Evolutionary conservation across 331 rosid genomes (phyloP).

Genomic region (Malus hybrid): DNA sequence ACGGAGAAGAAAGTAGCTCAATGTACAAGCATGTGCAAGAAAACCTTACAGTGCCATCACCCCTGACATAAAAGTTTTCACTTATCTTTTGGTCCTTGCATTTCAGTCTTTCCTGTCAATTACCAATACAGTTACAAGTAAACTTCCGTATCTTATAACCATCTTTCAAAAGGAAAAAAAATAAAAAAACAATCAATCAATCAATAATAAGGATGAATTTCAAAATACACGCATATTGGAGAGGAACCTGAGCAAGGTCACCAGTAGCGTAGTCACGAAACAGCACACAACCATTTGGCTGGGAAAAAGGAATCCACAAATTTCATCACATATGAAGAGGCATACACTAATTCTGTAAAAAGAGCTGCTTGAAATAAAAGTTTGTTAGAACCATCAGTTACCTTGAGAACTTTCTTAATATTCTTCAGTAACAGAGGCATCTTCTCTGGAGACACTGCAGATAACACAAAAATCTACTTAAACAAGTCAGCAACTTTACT

Average conservation of each 20-base stretch:
- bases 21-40: neutral
- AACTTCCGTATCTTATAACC: neutral
- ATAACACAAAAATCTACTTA: slow-evolving; percentile 89
- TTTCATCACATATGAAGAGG: slow-evolving; percentile 6
- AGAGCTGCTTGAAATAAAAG: slow-evolving; percentile 6
- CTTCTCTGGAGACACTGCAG: slow-evolving; percentile 96
- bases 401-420: slow-evolving; percentile 68
- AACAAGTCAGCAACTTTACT: slow-evolving; percentile 61
- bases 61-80: slow-evolving; percentile 87
- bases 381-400: slow-evolving; percentile 11
- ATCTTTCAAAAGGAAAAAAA: neutral
- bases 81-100: slow-evolving; percentile 82
- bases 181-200: slow-evolving; percentile 24
- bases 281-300: slow-evolving; percentile 73
- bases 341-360: neutral
- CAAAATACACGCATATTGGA: slow-evolving; percentile 1
- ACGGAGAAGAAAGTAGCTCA: slow-evolving; percentile 16
- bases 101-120: slow-evolving; percentile 60
- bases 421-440: slow-evolving; percentile 74
- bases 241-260: slow-evolving; percentile 93
- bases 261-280: slow-evolving; percentile 92
- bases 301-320: slow-evolving; percentile 11
- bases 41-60: slow-evolving; percentile 91
- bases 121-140: slow-evolving; percentile 4
- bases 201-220: neutral